Base-by-base conservation (phyloP, 495 filamentous ascomycete genomes). In the Evansstolkia leycettana region DNA sequence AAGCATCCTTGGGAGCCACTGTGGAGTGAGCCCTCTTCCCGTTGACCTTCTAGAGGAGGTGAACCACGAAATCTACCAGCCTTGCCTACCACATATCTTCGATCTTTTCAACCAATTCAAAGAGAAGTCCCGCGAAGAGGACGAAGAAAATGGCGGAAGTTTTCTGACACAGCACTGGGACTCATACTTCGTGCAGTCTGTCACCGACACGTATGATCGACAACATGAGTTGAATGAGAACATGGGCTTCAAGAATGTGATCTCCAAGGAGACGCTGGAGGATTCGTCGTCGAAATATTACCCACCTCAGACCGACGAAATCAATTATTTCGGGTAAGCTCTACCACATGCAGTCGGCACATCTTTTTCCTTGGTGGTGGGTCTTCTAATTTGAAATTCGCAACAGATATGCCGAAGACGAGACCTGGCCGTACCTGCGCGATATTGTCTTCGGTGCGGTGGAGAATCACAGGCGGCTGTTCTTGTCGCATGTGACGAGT, bases 31-130 rank as follows among this genome's bases (percentile, higher is more conserved):
- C 5, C 62, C 63, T 8, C 48, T 68, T 11, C 57, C 61, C 3
- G 64, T 67, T 2, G 64, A 68, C 36, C 54, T 68, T 25, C 38
- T 64, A 28, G 59, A 65, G 31, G 64, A 68, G 38, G 43, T 55
- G 2, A 33, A 37, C 23, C 47, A 56, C 5, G 55, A 64, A 13
- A 61, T 64, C 19, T 68, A 68, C 33, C 64, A 68, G 38, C 64
- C 64, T 1, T 68, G 64, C 37, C 38, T 67, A 10, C 56, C 63
- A 7, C 64, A 67, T 28, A 51, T 68, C 9, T 48, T 68, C 12
- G 50, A 60, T n/a, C 34, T 58, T 16, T 65, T 65, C 43, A 67
- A 67, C 31, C 26, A 43, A 27, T 47, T 50, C 12, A 64, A 55
- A 25, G 9, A 18, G 19, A 11, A 36, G 2, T 18, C 33, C 3